phyloP scores from a whole-genome alignment of 352 stramenopile genomes.

The Aphanomyces invadans region DNA sequence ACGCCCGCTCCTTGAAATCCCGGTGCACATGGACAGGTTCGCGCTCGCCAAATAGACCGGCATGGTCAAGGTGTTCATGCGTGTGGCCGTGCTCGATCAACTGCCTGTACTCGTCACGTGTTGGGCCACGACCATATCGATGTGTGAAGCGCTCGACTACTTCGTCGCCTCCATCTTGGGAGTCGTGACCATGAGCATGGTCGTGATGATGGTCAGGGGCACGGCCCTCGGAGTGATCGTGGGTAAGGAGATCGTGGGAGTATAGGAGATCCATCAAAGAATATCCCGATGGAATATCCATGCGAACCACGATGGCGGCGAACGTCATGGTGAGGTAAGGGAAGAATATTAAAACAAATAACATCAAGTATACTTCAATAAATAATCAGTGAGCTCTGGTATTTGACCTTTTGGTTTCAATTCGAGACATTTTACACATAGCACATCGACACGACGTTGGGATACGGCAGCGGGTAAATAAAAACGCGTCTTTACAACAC shows the following conservation, averaged over 20 bases:
- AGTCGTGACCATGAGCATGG: slow-evolving; percentile 28
- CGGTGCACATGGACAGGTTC: slow-evolving; percentile 36
- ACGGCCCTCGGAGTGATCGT: slow-evolving; percentile 31
- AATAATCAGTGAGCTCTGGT: neutral
- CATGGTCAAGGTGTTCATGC: slow-evolving; percentile 83
- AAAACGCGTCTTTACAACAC: too few relatives aligned
- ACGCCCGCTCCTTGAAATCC: slow-evolving; percentile 80
- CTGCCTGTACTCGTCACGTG: slow-evolving; percentile 64
- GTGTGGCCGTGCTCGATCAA: slow-evolving; percentile 80
- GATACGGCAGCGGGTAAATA: too few relatives aligned
- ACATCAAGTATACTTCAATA: neutral
- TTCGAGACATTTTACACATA: too few relatives aligned
- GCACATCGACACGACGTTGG: too few relatives aligned
- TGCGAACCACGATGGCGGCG: too few relatives aligned
- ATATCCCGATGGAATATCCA: too few relatives aligned
- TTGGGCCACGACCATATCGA: slow-evolving; percentile 51
- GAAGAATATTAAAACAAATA: neutral
- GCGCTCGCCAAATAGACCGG: slow-evolving; percentile 59
- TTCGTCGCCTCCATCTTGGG: slow-evolving; percentile 41
- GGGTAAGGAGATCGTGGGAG: slow-evolving; percentile 23
- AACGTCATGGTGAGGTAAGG: too few relatives aligned
- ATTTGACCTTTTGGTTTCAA: neutral
- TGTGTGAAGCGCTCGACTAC: slow-evolving; percentile 58
- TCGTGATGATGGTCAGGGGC: slow-evolving; percentile 28
- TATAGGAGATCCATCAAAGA: too few relatives aligned